A percentile compares a stretch with the other conserved stretches of the same genome.
phyloP scores from a whole-genome alignment of 768 basidiomycete genomes.

The Termitomyces sp. region DNA sequence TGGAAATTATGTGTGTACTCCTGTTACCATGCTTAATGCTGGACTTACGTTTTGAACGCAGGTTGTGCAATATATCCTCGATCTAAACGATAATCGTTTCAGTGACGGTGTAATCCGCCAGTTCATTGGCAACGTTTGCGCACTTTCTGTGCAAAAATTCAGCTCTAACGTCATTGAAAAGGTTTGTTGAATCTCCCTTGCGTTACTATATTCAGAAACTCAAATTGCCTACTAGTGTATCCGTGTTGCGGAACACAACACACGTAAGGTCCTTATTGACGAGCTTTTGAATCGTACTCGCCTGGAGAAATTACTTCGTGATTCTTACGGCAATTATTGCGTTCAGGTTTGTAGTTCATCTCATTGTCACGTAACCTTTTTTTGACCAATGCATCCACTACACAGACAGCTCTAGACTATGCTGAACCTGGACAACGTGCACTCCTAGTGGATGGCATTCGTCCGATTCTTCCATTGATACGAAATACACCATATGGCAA shows the following conservation, averaged over 20 bases:
- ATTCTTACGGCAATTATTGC: conserved; percentile 96
- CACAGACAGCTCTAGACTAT: conserved; percentile 92
- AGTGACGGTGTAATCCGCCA: conserved; percentile 97
- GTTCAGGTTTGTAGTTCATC: conserved; percentile 56
- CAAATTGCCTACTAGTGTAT: conserved; percentile 44
- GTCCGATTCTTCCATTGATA: conserved; percentile 96
- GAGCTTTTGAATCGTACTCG: conserved; percentile 93
- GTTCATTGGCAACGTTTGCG: conserved; percentile 96
- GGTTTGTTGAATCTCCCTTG: conserved; percentile 30
- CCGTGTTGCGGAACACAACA: conserved; percentile 93
- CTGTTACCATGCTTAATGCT: not conserved
- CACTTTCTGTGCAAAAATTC: conserved; percentile 97
- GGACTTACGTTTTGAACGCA: conserved; percentile 20
- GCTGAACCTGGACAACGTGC: conserved; percentile 92
- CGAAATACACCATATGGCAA: conserved; percentile 99
- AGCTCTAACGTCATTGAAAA: conserved; percentile 99
- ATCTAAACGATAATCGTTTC: conserved; percentile 97
- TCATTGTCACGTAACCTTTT: not conserved
- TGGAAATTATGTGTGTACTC: conserved; percentile 72
- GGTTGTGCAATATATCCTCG: conserved; percentile 98
- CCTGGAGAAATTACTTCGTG: conserved; percentile 91
- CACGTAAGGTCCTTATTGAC: conserved; percentile 91
- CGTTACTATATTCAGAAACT: not conserved
- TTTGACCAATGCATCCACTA: conserved; percentile 9
- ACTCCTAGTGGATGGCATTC: conserved; percentile 92